A percentile compares a stretch with the other conserved stretches of the same genome.
phyloP scores from a whole-genome alignment of 2,329 filamentous ascomycete genomes.

The Apiospora pterosperma region DNA sequence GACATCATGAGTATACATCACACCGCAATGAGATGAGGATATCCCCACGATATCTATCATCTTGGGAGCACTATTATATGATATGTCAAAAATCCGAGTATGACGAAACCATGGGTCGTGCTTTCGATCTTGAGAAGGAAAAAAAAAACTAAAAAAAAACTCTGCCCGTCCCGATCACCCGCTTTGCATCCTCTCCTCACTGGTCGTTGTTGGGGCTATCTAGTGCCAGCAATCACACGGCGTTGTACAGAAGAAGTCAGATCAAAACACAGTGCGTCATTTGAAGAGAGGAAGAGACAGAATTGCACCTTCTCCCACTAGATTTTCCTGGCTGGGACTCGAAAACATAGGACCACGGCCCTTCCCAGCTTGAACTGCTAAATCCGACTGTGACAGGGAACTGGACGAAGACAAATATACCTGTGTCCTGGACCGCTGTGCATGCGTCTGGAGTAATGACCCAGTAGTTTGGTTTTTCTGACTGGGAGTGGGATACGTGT shows the following conservation, averaged over 20 bases:
- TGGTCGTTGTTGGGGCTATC: too few relatives aligned
- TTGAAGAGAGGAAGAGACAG: too few relatives aligned
- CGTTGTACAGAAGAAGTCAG: not conserved
- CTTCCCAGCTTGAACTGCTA: not conserved
- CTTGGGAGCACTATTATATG: not conserved
- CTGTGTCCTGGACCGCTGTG: not conserved
- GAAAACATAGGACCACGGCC: not conserved
- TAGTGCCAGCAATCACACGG: not conserved
- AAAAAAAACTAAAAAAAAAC: too few relatives aligned
- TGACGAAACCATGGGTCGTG: not conserved
- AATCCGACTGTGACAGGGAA: not conserved
- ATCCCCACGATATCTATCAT: too few relatives aligned
- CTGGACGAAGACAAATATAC: not conserved
- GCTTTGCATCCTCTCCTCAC: not conserved
- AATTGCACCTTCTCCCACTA: not conserved
- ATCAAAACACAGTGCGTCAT: too few relatives aligned
- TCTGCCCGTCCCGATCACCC: too few relatives aligned
- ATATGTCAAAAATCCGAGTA: too few relatives aligned
- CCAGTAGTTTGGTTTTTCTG: not conserved
- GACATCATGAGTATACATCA: not conserved
- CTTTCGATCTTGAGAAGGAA: not conserved
- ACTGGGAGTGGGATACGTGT: not conserved
- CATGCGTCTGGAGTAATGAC: too few relatives aligned
- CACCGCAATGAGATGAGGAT: not conserved
- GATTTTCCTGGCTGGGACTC: not conserved